Base-by-base conservation (phyloP, 108 stramenopile species). In the Pseudonitzschia multiseries region DNA sequence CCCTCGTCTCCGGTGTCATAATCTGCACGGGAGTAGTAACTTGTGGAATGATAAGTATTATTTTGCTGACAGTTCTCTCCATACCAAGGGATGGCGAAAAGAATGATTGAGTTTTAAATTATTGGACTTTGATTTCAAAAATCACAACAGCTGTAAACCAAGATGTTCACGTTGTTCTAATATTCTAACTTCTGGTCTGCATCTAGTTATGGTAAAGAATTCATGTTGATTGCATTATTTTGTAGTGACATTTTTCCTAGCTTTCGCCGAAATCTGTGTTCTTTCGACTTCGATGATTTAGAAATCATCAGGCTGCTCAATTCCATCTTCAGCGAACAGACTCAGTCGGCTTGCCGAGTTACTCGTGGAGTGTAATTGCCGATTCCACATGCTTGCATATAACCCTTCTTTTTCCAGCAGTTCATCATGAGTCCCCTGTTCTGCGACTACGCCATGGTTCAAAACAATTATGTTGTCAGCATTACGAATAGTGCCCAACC, bases 391-490 rank as follows among this genome's bases (percentile, higher is more conserved):
- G n/a, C 28, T 31, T 18, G 90, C 87, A 80, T 99, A 99, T 48
- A 84, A 75, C 20, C 98, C 96, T 63, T 77, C 68, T 27, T 76
- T 71, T 32, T 74, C 79, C 72, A 99, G 40, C 28, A 99, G 80
- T 68, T 97, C 88, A 14, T 97, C 98, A 77, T 99, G 99, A 14
- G 96, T 96, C 8, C 99, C 99, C 67, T 94, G 68, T 74, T 99
- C 98, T n/a, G 87, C 85, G 0, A 99, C 92, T 20, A 69, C 52
- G 2, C 99, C 99, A 68, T 89, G 88, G 41, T 95, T 90, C 48
- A 99, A 76, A 10, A 99, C 99, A 65, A 98, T 74, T 74, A 99
- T 99, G 65, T 98, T 96, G 75, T 99, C 97, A 2, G 98, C 97
- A 59, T 94, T 86, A 59, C 92, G 87, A 69, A 98, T 93, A 15